Percentiles rank a stretch among this genome's conserved stretches.
These are phyloP conservation scores for Dacryopinax spathularia DNA, from an alignment of 768 basidiomycete species.

Conservation along the genomic window DNA sequence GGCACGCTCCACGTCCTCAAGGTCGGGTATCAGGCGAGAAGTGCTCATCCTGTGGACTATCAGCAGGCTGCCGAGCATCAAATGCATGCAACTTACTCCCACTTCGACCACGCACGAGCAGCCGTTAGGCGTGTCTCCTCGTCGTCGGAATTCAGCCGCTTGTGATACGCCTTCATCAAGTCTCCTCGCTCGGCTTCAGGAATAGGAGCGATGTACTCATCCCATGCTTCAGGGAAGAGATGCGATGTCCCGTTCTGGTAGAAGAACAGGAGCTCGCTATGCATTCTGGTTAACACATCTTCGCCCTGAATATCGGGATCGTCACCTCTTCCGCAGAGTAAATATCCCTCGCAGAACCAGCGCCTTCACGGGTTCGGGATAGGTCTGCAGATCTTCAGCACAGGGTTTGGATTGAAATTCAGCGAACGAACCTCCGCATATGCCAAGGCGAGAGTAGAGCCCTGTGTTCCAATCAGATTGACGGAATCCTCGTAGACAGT, in stretches of 20 bases:
- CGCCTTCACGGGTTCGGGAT: slow-evolving; percentile 67
- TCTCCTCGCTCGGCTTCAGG: slow-evolving; percentile 68
- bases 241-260: slow-evolving; percentile 77
- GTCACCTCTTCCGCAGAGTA: slow-evolving; percentile 61
- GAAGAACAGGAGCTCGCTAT: slow-evolving; percentile 74
- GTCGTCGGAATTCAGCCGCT: slow-evolving; percentile 58
- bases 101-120: slow-evolving; percentile 77
- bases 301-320: not conserved
- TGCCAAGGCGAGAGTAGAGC: slow-evolving; percentile 71
- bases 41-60: slow-evolving; percentile 58
- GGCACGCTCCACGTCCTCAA: slow-evolving; percentile 50
- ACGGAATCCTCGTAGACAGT: slow-evolving; percentile 1
- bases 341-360: slow-evolving; percentile 79
- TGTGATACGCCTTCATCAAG: slow-evolving; percentile 71
- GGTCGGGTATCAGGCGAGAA: slow-evolving; percentile 56
- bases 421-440: slow-evolving; percentile 56
- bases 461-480: slow-evolving; percentile 26
- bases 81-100: slow-evolving; percentile 52
- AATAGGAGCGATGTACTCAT: slow-evolving; percentile 66
- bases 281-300: not conserved
- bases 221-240: slow-evolving; percentile 83
- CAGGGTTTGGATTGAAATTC: not conserved
- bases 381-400: slow-evolving; percentile 32
- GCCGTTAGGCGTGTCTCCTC: slow-evolving; percentile 49
- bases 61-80: not conserved